Evolutionary conservation across 2,329 filamentous ascomycete genomes (phyloP), one percentile per base, ranked within the genome.

Genomic region (Xylaria sp.): DNA sequence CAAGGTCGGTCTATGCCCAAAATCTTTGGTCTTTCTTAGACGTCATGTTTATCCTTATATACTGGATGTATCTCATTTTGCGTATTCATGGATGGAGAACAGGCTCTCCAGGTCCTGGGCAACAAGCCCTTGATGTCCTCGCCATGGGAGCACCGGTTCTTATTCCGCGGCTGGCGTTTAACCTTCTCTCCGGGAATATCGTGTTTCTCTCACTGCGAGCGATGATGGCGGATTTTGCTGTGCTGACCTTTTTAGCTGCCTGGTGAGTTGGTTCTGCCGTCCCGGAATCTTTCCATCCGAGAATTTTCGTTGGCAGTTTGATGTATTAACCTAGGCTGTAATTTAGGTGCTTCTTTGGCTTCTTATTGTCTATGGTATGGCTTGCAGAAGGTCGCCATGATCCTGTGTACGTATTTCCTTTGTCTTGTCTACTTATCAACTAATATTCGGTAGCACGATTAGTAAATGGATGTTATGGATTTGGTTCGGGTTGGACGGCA

Each of bases 391-490:
- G 88, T 22, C 78, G 80, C 0, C 88, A 91, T 60, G 81, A 85
- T 58, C 79, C 89, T 4, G 80, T 91, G 79, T 86, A 78, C 71
- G 82, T 77, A 7, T 3, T 67, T n/a, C 27, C 10, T 22, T 2
- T 10, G 9, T 10, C 53, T 10, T 13, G 15, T 20, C 15, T 1
- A 1, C 13, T 25, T 47, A n/a, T 44, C 50, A 10, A 49, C 72
- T 74, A 67, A 76, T 54, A 10, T 45, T 68, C 0, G 42, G 31
- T 53, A 86, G 84, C 4, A 92, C 90, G 1, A 94, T 96, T 68
- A 89, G 89, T 50, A 94, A 94, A 78, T 96, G 93, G 93, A 95
- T 96, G 92, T 86, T 96, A 1, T 96, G 92, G 86, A 94, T 96
- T 70, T 96, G 93, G 93, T 96, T 96, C 75, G 93, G 93, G 1